Conservation (phyloP, 1,284 basidiomycete species). For the Boletus smithii region DNA sequence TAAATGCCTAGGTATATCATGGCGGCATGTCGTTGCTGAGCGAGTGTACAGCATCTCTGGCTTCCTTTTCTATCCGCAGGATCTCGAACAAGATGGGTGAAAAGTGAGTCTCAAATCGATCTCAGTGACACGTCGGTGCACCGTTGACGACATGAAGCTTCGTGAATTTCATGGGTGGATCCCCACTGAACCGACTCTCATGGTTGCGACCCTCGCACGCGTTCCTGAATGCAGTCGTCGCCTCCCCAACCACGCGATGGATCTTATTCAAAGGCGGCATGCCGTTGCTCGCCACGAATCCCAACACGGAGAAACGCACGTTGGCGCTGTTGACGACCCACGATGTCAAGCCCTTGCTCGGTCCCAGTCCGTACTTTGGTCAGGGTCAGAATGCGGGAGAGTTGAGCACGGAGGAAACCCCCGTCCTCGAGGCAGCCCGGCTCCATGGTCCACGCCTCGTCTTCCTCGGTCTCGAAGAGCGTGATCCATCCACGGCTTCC, state of each 20-base stretch:
- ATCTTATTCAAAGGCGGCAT: conserved; percentile 69
- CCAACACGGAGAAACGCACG: conserved; percentile 33
- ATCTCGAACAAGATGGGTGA: conserved; percentile 28
- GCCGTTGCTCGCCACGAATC: conserved; percentile 49
- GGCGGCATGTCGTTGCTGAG: conserved; percentile 14
- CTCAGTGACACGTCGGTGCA: neutral
- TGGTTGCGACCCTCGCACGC: conserved; percentile 75
- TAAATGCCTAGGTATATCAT: conserved; percentile 1
- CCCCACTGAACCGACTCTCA: conserved; percentile 81
- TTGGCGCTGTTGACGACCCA: conserved; percentile 54
- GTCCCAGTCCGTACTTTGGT: conserved; percentile 56
- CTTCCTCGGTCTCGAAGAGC: conserved; percentile 81
- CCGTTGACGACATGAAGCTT: conserved; percentile 20
- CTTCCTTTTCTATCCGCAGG: conserved; percentile 2
- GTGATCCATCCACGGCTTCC: conserved; percentile 39
- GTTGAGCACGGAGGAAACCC: conserved; percentile 36
- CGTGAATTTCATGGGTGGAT: conserved; percentile 46
- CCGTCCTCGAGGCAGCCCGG: conserved; percentile 61
- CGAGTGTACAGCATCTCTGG: conserved; percentile 4
- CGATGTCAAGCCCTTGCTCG: conserved; percentile 49
- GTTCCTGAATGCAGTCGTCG: conserved; percentile 68
- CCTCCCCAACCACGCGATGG: conserved; percentile 63
- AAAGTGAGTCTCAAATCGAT: conserved; percentile 24
- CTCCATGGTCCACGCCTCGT: conserved; percentile 55
- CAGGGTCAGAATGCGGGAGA: conserved; percentile 57